These are phyloP conservation scores for Trichoderma cornu-damae DNA, from an alignment of 2,329 filamentous ascomycete genomes.

Conservation along the genomic window DNA sequence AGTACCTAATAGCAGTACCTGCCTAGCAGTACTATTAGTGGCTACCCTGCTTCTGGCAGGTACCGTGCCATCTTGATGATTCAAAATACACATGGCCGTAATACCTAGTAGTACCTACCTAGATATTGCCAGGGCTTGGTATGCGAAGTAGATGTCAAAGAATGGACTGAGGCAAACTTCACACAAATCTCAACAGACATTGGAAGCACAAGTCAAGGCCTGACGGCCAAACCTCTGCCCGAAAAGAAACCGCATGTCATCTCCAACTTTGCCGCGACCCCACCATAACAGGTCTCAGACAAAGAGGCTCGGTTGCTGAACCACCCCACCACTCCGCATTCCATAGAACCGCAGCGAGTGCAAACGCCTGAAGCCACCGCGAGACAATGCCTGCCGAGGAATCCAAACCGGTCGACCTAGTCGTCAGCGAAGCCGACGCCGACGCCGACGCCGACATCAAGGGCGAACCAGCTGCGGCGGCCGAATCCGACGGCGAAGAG, in stretches of 20 bases:
- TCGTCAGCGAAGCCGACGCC: slow-evolving; percentile 45
- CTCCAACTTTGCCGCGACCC: slow-evolving; percentile 4
- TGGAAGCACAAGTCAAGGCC: not conserved
- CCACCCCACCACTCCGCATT: slow-evolving; percentile 14
- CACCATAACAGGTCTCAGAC: slow-evolving; percentile 6
- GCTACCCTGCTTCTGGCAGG: too few species aligned
- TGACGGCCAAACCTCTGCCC: not conserved
- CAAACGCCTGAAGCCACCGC: not conserved
- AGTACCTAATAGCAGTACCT: too few species aligned
- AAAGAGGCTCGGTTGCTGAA: not conserved
- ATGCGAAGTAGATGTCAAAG: too few species aligned
- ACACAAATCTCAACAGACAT: not conserved
- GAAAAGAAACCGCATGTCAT: slow-evolving; percentile 3
- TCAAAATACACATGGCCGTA: too few species aligned
- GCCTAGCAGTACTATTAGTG: too few species aligned
- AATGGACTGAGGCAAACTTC: too few species aligned
- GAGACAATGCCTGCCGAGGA: slow-evolving; percentile 49
- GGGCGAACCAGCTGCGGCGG: slow-evolving; percentile 41
- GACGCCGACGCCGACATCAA: slow-evolving; percentile 42
- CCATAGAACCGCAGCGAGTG: too few species aligned
- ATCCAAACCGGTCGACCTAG: slow-evolving; percentile 56
- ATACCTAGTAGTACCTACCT: too few species aligned
- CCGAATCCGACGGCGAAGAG: slow-evolving; percentile 38
- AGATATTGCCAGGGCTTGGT: too few species aligned
- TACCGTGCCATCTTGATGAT: too few species aligned